Conservation (phyloP, 2,329 filamentous ascomycete species). For the Fusarium sp. region DNA sequence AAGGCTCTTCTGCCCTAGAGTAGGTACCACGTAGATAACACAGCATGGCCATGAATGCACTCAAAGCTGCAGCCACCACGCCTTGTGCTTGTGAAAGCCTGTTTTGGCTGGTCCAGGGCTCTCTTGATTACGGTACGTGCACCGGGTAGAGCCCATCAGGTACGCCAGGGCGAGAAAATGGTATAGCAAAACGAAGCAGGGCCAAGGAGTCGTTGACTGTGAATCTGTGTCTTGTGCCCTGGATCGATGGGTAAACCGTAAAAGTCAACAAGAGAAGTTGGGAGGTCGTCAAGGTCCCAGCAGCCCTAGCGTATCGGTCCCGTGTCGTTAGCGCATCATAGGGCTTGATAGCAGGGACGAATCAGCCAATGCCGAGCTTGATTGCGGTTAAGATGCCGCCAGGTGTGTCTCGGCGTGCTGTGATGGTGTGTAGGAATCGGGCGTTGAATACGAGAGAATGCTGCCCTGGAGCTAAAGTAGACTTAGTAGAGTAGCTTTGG, state of each 20-base stretch:
- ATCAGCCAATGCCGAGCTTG: slow-evolving; percentile 33
- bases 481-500: neutral
- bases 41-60: slow-evolving; percentile 32
- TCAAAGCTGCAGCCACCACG: slow-evolving; percentile 39
- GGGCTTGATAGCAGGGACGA: slow-evolving; percentile 8
- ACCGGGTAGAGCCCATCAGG: neutral
- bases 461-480: slow-evolving; percentile 19
- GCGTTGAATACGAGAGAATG: slow-evolving; percentile 49
- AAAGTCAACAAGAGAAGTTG: slow-evolving; percentile 24
- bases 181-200: slow-evolving; percentile 1
- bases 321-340: slow-evolving; percentile 36
- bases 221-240: slow-evolving; percentile 27
- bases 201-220: slow-evolving; percentile 10
- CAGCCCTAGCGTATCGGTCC: slow-evolving; percentile 35
- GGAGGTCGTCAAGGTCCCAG: slow-evolving; percentile 14
- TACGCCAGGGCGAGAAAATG: too few species aligned
- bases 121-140: neutral
- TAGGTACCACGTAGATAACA: slow-evolving; percentile 27
- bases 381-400: slow-evolving; percentile 26
- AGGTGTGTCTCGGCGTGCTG: slow-evolving; percentile 26
- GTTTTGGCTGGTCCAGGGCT: slow-evolving; percentile 28
- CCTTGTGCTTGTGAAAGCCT: slow-evolving; percentile 43
- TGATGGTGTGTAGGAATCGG: slow-evolving; percentile 37
- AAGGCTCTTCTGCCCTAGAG: slow-evolving; percentile 19
- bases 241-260: neutral